phyloP scores from a whole-genome alignment of 1,139 yeast genomes.

The Trichomonascaceae sp. region DNA sequence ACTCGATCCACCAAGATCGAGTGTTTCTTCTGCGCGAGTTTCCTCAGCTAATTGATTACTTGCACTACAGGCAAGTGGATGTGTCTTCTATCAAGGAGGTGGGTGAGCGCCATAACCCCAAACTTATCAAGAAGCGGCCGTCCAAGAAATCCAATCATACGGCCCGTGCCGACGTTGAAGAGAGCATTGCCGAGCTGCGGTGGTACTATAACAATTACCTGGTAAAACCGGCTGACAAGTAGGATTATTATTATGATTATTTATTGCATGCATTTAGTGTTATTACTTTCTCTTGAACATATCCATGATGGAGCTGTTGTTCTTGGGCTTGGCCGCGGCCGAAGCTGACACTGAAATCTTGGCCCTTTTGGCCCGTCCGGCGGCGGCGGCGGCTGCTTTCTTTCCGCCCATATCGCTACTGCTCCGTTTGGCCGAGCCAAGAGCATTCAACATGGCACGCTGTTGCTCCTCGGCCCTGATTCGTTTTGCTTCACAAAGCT shows the following conservation, averaged over 20 bases:
- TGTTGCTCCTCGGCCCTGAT: not conserved
- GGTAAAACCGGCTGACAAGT: conserved; percentile 7
- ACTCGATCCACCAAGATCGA: conserved; percentile 84
- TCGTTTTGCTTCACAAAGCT: no score
- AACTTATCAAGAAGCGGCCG: conserved; percentile 44
- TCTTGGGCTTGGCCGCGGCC: conserved; percentile 10
- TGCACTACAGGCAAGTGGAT: conserved; percentile 79
- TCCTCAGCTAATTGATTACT: conserved; percentile 47
- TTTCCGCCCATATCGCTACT: conserved; percentile 2
- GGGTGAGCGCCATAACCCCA: conserved; percentile 64
- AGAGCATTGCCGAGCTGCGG: conserved; percentile 69
- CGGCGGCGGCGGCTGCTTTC: conserved; percentile 1
- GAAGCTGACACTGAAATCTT: conserved; percentile 5
- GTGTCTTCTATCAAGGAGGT: conserved; percentile 77
- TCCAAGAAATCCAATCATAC: conserved; percentile 62
- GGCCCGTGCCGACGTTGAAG: conserved; percentile 76
- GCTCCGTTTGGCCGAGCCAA: conserved; percentile 2
- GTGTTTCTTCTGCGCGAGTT: conserved; percentile 74
- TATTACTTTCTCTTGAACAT: conserved; percentile 13
- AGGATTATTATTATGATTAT: not conserved
- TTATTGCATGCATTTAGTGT: not conserved
- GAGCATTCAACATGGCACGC: not conserved
- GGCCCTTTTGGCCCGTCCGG: conserved; percentile 3
- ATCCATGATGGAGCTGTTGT: conserved; percentile 13
- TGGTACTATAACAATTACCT: conserved; percentile 62